Percentiles rank a stretch among this genome's conserved stretches.
phyloP scores from a whole-genome alignment of 371 early-diverging fungal genomes.

The Coemansia linderi region DNA sequence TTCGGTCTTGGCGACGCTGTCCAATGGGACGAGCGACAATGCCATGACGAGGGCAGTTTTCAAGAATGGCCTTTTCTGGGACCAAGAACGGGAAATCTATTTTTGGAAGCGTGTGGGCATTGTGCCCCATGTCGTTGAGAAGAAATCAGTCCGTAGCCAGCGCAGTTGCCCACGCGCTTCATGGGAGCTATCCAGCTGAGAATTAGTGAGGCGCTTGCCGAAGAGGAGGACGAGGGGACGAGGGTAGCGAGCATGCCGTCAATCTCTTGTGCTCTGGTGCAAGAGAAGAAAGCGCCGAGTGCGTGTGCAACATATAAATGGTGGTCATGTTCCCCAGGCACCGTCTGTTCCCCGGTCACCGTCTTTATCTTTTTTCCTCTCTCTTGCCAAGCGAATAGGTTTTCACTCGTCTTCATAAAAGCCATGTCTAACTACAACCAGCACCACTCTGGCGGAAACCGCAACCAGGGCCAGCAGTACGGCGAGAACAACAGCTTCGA shows the following conservation, averaged over 20 bases:
- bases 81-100: background rate
- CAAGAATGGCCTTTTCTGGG: background rate
- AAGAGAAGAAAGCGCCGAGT: background rate
- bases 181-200: background rate
- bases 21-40: no score
- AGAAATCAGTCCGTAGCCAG: conserved; percentile 8
- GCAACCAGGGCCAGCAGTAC: background rate
- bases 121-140: background rate
- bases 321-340: background rate
- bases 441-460: background rate
- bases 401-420: background rate
- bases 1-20: background rate
- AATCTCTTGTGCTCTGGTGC: background rate
- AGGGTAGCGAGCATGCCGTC: background rate
- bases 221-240: background rate
- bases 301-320: conserved; percentile 3
- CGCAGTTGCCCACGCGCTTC: background rate
- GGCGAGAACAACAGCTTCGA: background rate
- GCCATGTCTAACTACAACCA: conserved; percentile 14
- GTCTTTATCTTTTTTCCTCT: background rate
- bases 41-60: no score
- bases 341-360: background rate
- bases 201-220: background rate
- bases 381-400: background rate
- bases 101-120: background rate